A percentile compares a stretch with the other conserved stretches of the same genome.
Evolutionary conservation across 1,139 yeast species (phyloP).

Genomic region (Geotrichum cucujoidarum): DNA sequence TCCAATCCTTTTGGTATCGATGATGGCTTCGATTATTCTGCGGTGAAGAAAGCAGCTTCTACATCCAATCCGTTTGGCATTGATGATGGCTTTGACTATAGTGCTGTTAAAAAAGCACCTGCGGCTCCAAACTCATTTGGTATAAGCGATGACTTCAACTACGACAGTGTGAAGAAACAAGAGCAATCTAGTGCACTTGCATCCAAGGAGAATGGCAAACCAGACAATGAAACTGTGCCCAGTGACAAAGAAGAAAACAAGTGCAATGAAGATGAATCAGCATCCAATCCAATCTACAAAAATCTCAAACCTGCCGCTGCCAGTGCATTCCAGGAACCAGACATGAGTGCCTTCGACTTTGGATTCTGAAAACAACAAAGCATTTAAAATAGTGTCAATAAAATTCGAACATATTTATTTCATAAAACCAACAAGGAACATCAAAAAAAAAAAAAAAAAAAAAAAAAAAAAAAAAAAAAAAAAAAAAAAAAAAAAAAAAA

Average conservation of each 20-base stretch:
- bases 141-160: slow-evolving; percentile 10
- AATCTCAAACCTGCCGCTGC: slow-evolving; percentile 45
- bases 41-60: slow-evolving; percentile 8
- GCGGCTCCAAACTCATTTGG: slow-evolving; percentile 3
- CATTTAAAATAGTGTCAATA: no score
- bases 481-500: no score
- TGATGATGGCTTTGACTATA: slow-evolving; percentile 15
- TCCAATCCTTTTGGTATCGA: slow-evolving; percentile 13
- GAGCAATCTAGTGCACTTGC: neutral
- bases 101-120: slow-evolving; percentile 9
- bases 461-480: no score
- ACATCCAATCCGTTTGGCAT: slow-evolving; percentile 15
- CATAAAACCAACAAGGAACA: no score
- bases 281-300: slow-evolving; percentile 9
- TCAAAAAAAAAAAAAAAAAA: no score
- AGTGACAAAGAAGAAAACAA: slow-evolving; percentile 12
- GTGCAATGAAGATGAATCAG: neutral
- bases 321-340: slow-evolving; percentile 65
- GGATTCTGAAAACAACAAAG: slow-evolving; percentile 35
- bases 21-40: slow-evolving; percentile 15
- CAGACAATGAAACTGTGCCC: neutral
- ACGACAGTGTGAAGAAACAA: neutral
- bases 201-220: neutral
- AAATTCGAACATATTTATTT: no score
- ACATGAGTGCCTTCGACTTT: slow-evolving; percentile 71